Percentiles rank a stretch among this genome's conserved stretches.
Conservation (phyloP, 805 yeast species). For the Suhomyces sp. region DNA sequence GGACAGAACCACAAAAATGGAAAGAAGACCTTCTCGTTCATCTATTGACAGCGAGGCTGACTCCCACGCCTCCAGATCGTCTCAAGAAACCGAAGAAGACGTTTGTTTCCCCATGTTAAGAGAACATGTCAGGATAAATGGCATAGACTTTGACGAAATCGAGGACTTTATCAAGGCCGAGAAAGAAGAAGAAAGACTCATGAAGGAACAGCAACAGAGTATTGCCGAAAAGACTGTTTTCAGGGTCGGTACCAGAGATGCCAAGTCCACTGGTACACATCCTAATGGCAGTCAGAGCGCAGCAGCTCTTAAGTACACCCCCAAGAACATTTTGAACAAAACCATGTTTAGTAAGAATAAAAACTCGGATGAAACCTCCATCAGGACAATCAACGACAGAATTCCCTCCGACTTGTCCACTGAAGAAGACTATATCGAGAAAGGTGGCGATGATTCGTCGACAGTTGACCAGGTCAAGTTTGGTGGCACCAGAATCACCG, state of each 20-base stretch:
- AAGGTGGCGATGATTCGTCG: constrained; percentile 16
- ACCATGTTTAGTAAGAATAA: neutral
- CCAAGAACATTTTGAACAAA: constrained; percentile 35
- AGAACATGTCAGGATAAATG: constrained; percentile 56
- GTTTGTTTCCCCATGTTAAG: constrained; percentile 93
- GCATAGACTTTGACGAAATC: constrained; percentile 87
- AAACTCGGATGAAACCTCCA: neutral
- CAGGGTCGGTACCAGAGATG: constrained; percentile 6
- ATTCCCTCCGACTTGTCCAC: constrained; percentile 22
- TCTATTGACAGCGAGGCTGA: constrained; percentile 61
- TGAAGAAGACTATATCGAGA: constrained; percentile 15
- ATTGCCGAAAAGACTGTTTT: constrained; percentile 4
- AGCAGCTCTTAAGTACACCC: constrained; percentile 65
- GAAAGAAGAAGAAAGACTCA: constrained; percentile 41
- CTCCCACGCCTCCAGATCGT: constrained; percentile 71
- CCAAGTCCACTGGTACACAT: constrained; percentile 28
- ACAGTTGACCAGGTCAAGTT: constrained; percentile 38
- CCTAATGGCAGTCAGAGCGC: constrained; percentile 36
- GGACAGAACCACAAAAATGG: constrained; percentile 14
- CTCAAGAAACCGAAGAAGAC: constrained; percentile 94
- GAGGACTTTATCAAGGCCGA: constrained; percentile 74
- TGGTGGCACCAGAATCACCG: constrained; percentile 36
- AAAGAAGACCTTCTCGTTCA: constrained; percentile 34
- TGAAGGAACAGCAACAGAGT: constrained; percentile 17
- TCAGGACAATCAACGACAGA: constrained; percentile 3